Evolutionary conservation across 345 rosid species (phyloP), one percentile per base, ranked within the genome.

Genomic region (Erucastrum elatum): DNA sequence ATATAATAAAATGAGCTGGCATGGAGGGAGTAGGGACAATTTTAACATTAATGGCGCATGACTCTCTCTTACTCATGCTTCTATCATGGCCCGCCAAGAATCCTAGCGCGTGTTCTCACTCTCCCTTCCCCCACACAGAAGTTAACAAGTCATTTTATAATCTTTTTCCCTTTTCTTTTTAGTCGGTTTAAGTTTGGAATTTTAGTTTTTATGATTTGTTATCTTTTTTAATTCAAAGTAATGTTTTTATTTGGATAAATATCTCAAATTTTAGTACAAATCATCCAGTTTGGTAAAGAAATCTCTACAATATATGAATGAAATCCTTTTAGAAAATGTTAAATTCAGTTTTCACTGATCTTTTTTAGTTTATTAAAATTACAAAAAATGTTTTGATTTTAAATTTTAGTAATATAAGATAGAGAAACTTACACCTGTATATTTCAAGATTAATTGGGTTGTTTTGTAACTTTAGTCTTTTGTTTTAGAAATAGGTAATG

Each of bases 1-100:
- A 4, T 34, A 41, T 41, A 10, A 41, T 41, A 41, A 41, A 51
- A 51, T 51, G 49, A 51, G 56, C 56, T 51, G 56, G 56, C 56
- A 75, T 49, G 73, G 74, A 35, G 21, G 56, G 30, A 39, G 53
- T 67, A 80, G 73, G 73, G 83, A 58, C 83, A 80, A 72, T 25
- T 64, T 33, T 39, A 70, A 81, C 82, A 83, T 63, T 82, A 78
- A 77, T 75, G 79, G 71, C 82, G 81, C 86, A 85, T 83, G 83
- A 83, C 82, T 51, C 56, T 51, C 21, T 51, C 56, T 51, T 51
- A 13, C 56, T 77, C 85, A 84, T 80, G 82, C 82, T 15, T 66
- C 75, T 58, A 66, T 68, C 82, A 74, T 82, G 84, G 76, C 81
- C 84, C 81, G 70, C 64, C 75, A 75, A 80, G 63, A 75, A 75